Evolutionary conservation across 2,329 filamentous ascomycete species (phyloP).

Genomic region (Sporothrix dimorphospora): DNA sequence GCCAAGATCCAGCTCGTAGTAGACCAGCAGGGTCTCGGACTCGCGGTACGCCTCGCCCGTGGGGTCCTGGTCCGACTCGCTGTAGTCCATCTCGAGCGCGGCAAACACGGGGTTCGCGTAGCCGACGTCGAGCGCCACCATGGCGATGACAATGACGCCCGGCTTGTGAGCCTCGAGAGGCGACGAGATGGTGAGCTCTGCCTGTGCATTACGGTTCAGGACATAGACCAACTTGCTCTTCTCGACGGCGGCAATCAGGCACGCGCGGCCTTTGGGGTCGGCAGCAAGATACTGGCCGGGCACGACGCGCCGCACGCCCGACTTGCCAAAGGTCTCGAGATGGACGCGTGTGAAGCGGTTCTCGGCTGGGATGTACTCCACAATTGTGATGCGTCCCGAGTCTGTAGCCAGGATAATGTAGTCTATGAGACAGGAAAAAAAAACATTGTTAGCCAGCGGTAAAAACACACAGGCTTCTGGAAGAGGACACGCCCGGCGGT

Average conservation of each 20-base stretch:
- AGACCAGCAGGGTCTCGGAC: constrained; percentile 87
- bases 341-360: constrained; percentile 90
- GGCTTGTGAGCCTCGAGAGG: constrained; percentile 95
- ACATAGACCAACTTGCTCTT: constrained; percentile 99
- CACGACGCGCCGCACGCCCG: constrained; percentile 87
- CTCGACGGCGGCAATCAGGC: constrained; percentile 89
- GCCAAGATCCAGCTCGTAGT: constrained; percentile 96
- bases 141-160: constrained; percentile 83
- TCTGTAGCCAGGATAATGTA: constrained; percentile 95
- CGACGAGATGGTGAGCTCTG: constrained; percentile 94
- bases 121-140: constrained; percentile 89
- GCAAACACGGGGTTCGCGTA: constrained; percentile 98
- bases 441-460: constrained; percentile 7
- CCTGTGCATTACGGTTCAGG: constrained; percentile 91
- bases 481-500: not conserved
- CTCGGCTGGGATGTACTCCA: constrained; percentile 85
- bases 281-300: constrained; percentile 95
- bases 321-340: constrained; percentile 97
- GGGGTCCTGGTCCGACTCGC: constrained; percentile 86
- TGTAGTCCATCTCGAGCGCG: constrained; percentile 90
- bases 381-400: constrained; percentile 89
- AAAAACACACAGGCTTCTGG: not conserved
- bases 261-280: constrained; percentile 94
- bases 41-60: constrained; percentile 80
- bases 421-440: constrained; percentile 57